Conservation (phyloP, 2,329 filamentous ascomycete species). For the Magnaporthales sp. region DNA sequence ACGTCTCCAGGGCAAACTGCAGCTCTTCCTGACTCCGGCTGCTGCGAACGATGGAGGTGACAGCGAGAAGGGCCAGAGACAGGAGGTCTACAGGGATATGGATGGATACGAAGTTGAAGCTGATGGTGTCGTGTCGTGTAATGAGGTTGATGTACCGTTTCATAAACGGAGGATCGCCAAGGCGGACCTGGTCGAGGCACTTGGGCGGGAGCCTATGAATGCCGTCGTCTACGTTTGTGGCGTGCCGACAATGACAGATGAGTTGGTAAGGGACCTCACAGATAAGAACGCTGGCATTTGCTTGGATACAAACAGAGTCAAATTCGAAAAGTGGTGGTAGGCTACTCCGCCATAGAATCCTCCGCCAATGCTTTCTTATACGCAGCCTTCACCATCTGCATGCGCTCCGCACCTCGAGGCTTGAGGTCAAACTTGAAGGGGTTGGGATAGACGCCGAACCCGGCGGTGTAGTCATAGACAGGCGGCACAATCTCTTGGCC, state of each 20-base stretch:
- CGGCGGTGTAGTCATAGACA: not conserved
- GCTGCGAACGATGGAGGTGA: not conserved
- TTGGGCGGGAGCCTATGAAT: conserved; percentile 26
- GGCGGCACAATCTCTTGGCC: not conserved
- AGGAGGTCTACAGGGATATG: conserved; percentile 6
- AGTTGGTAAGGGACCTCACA: conserved; percentile 42
- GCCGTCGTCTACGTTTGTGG: conserved; percentile 61
- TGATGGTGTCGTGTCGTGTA: conserved; percentile 11
- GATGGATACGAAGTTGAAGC: conserved; percentile 6
- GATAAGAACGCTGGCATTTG: conserved; percentile 15
- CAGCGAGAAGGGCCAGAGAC: not conserved
- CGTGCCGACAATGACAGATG: conserved; percentile 60
- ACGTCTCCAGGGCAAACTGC: conserved; percentile 29
- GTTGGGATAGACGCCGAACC: not conserved
- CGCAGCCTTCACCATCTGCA: not conserved
- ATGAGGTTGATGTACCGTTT: conserved; percentile 19
- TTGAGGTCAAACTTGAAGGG: not conserved
- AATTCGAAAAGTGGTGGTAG: conserved; percentile 31
- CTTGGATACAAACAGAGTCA: conserved; percentile 18
- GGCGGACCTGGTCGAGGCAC: conserved; percentile 30
- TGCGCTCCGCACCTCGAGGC: not conserved
- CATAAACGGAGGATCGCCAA: conserved; percentile 30
- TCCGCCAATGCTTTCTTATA: not conserved
- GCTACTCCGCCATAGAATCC: not conserved
- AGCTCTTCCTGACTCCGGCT: conserved; percentile 33